Conservation (phyloP, 192 early-diverging fungal genomes). For the Rhizoclosmatium sp. region DNA sequence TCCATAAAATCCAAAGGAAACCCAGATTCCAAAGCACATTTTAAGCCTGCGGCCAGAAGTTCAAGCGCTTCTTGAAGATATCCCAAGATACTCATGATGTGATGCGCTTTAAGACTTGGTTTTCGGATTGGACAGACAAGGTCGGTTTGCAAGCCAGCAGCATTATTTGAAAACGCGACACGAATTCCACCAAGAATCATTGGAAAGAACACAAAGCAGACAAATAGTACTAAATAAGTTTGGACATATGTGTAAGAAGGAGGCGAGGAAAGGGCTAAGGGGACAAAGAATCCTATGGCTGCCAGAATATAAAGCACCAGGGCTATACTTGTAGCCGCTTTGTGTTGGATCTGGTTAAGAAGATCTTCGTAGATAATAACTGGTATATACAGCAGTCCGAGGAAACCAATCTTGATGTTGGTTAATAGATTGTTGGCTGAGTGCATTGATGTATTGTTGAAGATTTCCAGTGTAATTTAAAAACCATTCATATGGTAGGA, state of each 20-base stretch:
- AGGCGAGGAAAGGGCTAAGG: neutral
- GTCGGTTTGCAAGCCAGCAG: neutral
- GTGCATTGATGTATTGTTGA: too few relatives aligned
- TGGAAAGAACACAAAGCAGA: neutral
- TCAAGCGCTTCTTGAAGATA: neutral
- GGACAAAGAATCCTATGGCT: neutral
- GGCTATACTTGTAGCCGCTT: neutral
- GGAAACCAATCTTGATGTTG: neutral
- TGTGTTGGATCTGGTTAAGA: neutral
- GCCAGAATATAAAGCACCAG: neutral
- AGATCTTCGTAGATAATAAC: neutral
- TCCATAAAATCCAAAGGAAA: neutral
- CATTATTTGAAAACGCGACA: conserved; percentile 1
- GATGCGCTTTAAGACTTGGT: neutral
- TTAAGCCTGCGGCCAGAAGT: neutral
- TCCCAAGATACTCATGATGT: neutral
- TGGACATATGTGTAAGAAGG: neutral
- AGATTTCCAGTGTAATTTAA: too few relatives aligned
- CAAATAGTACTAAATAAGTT: neutral
- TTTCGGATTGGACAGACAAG: neutral
- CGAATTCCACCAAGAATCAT: neutral
- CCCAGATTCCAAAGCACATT: neutral
- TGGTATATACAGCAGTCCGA: neutral
- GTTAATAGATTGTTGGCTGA: too few relatives aligned
- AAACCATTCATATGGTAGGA: too few relatives aligned